These are phyloP conservation scores for Micractinium sp. DNA, from an alignment of 139 green algal genomes.

Conservation along the genomic window DNA sequence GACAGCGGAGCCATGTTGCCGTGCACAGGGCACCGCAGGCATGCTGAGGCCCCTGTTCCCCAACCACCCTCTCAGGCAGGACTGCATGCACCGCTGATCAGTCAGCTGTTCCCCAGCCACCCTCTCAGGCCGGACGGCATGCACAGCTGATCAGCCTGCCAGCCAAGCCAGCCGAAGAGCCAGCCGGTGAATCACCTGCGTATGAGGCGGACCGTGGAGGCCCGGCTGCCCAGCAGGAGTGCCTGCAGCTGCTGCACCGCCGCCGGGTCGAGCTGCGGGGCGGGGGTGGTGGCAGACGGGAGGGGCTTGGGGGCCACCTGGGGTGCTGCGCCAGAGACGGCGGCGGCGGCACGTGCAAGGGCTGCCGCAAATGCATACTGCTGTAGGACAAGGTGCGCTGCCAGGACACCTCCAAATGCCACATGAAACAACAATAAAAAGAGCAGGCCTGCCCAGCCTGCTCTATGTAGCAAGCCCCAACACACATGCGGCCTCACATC, in stretches of 20 bases:
- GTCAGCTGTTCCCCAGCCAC: too few relatives aligned
- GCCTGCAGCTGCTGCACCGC: conserved; percentile 26
- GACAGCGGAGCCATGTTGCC: too few relatives aligned
- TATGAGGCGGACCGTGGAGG: not conserved
- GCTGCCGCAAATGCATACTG: not conserved
- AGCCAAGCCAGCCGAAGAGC: too few relatives aligned
- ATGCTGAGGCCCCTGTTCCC: too few relatives aligned
- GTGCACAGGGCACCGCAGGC: too few relatives aligned
- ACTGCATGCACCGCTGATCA: too few relatives aligned
- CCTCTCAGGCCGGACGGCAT: too few relatives aligned
- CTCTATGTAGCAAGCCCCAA: not conserved
- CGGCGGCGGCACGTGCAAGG: not conserved
- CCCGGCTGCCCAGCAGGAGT: conserved; percentile 19
- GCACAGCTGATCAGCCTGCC: not conserved
- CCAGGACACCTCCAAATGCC: not conserved
- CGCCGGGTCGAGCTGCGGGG: not conserved
- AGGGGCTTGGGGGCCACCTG: not conserved
- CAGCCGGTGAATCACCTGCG: too few relatives aligned
- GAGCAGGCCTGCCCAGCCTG: too few relatives aligned
- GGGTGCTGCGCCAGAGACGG: not conserved
- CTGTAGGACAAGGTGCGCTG: not conserved
- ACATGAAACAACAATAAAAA: not conserved
- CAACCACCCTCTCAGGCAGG: too few relatives aligned
- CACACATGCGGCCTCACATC: not conserved
- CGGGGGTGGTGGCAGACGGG: too few relatives aligned